These are phyloP conservation scores for Sporisorium iseilematis-ciliati DNA, from an alignment of 1,284 basidiomycete genomes.

Conservation along the genomic window DNA sequence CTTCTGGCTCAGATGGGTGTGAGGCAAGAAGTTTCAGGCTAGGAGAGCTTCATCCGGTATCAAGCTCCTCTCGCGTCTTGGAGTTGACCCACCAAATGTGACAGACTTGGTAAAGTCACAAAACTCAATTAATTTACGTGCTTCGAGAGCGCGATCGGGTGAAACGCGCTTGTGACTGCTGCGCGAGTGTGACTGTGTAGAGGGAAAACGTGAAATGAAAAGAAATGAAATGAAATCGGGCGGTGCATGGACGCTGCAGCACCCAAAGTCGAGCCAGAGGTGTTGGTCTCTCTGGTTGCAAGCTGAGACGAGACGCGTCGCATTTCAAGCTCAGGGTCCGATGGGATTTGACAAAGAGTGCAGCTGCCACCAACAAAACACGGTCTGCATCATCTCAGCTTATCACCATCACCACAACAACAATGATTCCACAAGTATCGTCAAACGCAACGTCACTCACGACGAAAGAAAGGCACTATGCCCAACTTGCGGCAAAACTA, in stretches of 20 bases:
- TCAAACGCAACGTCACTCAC: constrained; percentile 22
- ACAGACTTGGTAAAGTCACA: neutral
- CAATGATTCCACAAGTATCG: constrained; percentile 34
- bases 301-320: constrained; percentile 28
- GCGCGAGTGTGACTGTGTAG: constrained; percentile 1
- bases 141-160: neutral
- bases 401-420: constrained; percentile 13
- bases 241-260: neutral
- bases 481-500: constrained; percentile 46
- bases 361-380: constrained; percentile 12
- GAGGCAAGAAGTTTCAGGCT: neutral
- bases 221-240: constrained; percentile 4
- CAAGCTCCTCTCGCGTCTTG: neutral
- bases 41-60: too few species aligned
- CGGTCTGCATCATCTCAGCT: neutral
- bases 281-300: constrained; percentile 22
- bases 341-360: neutral
- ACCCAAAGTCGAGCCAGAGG: neutral
- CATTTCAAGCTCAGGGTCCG: constrained; percentile 14
- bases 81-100: neutral
- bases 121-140: neutral
- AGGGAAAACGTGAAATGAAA: neutral
- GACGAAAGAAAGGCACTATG: constrained; percentile 50
- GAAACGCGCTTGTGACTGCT: neutral
- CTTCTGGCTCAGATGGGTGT: neutral